Conservation (phyloP, 2,329 filamentous ascomycete species). For the Conoideocrella luteorostrata region DNA sequence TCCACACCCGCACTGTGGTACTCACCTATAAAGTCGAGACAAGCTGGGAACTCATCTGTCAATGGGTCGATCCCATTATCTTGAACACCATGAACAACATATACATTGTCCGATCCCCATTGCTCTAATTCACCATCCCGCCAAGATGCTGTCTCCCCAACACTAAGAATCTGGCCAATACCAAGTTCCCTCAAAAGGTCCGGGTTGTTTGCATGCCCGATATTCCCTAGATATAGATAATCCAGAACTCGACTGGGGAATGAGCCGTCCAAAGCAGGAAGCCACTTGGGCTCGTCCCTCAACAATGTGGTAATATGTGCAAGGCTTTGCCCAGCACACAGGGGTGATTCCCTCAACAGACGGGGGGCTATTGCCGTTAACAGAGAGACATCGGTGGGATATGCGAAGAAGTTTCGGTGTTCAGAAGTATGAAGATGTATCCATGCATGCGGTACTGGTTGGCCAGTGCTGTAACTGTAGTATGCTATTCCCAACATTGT, state of each 20-base stretch:
- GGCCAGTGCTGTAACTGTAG: conserved; percentile 83
- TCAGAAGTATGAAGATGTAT: conserved; percentile 73
- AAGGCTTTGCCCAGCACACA: conserved; percentile 40
- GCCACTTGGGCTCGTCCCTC: conserved; percentile 67
- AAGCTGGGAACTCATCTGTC: conserved; percentile 76
- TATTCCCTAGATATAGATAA: conserved; percentile 94
- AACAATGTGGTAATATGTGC: conserved; percentile 47
- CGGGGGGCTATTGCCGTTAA: conserved; percentile 71
- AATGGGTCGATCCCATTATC: conserved; percentile 95
- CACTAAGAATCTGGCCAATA: conserved; percentile 81
- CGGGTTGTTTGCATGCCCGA: conserved; percentile 90
- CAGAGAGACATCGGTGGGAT: conserved; percentile 80
- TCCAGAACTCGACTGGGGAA: conserved; percentile 82
- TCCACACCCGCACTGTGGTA: no score
- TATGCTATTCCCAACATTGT: conserved; percentile 86
- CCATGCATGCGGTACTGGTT: conserved; percentile 80
- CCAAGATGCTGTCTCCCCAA: conserved; percentile 86
- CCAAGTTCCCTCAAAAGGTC: conserved; percentile 72
- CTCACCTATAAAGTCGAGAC: conserved; percentile 84
- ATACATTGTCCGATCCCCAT: conserved; percentile 74
- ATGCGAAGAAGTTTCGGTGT: conserved; percentile 91
- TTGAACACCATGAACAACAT: conserved; percentile 79
- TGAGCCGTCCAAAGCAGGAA: conserved; percentile 78
- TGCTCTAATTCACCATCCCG: conserved; percentile 58
- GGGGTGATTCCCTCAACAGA: conserved; percentile 65